phyloP scores from a whole-genome alignment of 768 basidiomycete species.

The Panellus pusillus region DNA sequence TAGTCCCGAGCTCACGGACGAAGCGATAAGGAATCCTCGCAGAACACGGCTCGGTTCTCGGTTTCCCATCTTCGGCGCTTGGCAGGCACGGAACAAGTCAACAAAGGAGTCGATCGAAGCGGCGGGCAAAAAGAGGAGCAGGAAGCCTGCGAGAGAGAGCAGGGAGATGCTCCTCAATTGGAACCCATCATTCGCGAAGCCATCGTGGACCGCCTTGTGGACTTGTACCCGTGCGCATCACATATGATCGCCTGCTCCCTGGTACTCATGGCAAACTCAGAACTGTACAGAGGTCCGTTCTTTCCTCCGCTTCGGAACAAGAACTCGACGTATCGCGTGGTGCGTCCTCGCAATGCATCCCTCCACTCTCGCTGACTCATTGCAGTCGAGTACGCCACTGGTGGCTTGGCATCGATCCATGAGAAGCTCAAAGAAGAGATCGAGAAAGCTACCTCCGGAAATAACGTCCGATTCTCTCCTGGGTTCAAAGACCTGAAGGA shows the following conservation, averaged over 20 bases:
- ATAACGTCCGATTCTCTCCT: background rate
- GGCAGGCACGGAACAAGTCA: conserved; percentile 22
- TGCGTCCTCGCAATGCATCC: background rate
- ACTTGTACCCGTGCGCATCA: conserved; percentile 9
- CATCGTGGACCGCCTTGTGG: conserved; percentile 24
- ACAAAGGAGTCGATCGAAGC: background rate
- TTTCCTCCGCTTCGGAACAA: conserved; percentile 13
- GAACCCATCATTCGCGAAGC: conserved; percentile 25
- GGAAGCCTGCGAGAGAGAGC: conserved; percentile 7
- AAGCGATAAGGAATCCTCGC: conserved; percentile 29
- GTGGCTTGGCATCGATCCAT: conserved; percentile 3
- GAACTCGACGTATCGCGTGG: conserved; percentile 8
- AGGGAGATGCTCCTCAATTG: conserved; percentile 5
- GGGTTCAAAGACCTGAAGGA: conserved; percentile 19
- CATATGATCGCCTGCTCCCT: background rate
- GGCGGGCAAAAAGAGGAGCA: conserved; percentile 11
- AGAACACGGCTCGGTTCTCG: conserved; percentile 26
- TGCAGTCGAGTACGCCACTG: conserved; percentile 3
- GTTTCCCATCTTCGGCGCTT: conserved; percentile 25
- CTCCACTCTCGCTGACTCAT: no score
- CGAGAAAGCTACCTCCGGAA: background rate
- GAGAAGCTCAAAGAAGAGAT: conserved; percentile 12
- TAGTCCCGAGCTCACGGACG: conserved; percentile 24
- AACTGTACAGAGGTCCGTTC: conserved; percentile 1
- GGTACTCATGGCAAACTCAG: background rate